Conservation (phyloP, 179 eudicot species). For the Heliamphora pulchella region DNA sequence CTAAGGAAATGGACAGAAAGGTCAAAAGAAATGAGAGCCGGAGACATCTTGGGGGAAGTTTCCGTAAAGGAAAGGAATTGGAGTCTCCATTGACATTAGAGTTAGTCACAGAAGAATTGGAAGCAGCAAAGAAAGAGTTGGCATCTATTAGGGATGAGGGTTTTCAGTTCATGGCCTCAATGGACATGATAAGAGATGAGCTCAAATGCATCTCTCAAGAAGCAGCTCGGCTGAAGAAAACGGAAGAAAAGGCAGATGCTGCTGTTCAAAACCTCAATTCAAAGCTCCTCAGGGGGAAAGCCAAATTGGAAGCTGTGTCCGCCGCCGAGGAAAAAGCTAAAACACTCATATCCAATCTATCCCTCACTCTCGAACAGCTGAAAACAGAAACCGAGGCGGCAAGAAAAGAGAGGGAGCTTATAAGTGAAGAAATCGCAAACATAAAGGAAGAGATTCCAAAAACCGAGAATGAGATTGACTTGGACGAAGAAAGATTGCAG, state of each 20-base stretch:
- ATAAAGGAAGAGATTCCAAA: constrained; percentile 39
- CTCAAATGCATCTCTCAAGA: constrained; percentile 33
- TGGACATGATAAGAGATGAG: constrained; percentile 62
- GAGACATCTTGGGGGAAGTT: constrained; percentile 6
- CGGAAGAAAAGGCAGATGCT: constrained; percentile 39
- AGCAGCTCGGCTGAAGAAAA: constrained; percentile 30
- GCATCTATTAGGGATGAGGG: constrained; percentile 39
- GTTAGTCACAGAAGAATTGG: constrained; percentile 37
- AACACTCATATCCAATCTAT: constrained; percentile 36
- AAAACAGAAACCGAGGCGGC: constrained; percentile 38
- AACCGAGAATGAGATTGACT: constrained; percentile 39
- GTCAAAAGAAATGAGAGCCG: constrained; percentile 25
- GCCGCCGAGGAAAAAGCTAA: constrained; percentile 48
- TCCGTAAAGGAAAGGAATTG: constrained; percentile 14
- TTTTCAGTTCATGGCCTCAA: constrained; percentile 61
- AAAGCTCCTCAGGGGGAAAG: constrained; percentile 57
- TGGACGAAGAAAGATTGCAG: constrained; percentile 36
- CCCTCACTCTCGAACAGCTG: constrained; percentile 41
- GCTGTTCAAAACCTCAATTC: constrained; percentile 44
- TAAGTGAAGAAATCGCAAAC: constrained; percentile 35
- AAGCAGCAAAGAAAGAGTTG: constrained; percentile 51
- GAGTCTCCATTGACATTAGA: constrained; percentile 18
- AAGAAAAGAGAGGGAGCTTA: constrained; percentile 35
- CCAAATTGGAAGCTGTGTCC: constrained; percentile 45
- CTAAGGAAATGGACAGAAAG: constrained; percentile 45